Evolutionary conservation across 768 basidiomycete species (phyloP).

Genomic region (Russula virescens): DNA sequence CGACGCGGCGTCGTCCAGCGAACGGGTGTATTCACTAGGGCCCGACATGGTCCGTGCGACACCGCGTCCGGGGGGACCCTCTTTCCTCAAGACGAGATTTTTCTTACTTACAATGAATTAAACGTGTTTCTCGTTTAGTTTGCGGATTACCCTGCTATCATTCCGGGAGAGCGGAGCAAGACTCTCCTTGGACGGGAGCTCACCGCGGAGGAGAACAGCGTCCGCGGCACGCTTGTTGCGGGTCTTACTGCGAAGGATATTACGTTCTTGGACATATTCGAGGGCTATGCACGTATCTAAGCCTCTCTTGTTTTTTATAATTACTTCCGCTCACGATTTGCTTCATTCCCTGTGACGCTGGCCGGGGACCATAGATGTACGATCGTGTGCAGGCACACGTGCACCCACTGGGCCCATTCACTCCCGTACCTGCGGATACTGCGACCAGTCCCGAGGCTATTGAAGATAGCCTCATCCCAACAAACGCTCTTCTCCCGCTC

Average conservation of each 20-base stretch:
- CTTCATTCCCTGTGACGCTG: no score
- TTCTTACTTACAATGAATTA: no score
- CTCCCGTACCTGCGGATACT: slow-evolving; percentile 26
- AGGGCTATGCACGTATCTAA: slow-evolving; percentile 58
- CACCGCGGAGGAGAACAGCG: slow-evolving; percentile 55
- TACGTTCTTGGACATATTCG: slow-evolving; percentile 68
- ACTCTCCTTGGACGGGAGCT: slow-evolving; percentile 38
- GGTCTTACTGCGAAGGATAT: slow-evolving; percentile 68
- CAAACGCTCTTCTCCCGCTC: slow-evolving; percentile 39
- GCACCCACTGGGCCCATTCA: slow-evolving; percentile 46
- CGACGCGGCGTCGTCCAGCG: not conserved
- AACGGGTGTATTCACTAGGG: not conserved
- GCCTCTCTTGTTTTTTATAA: not conserved
- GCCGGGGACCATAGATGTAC: slow-evolving; percentile 59
- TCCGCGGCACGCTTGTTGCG: slow-evolving; percentile 71
- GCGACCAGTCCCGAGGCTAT: slow-evolving; percentile 8
- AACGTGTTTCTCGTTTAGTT: slow-evolving; percentile 31
- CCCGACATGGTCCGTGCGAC: no score
- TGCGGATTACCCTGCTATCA: slow-evolving; percentile 80
- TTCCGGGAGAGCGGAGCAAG: slow-evolving; percentile 50
- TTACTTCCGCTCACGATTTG: not conserved
- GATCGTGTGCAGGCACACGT: slow-evolving; percentile 47
- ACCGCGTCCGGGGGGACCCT: no score
- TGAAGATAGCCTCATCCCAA: slow-evolving; percentile 35
- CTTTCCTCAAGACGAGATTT: no score